Base-by-base conservation (phyloP, 371 early-diverging fungal species). In the Mortierella polycephala region DNA sequence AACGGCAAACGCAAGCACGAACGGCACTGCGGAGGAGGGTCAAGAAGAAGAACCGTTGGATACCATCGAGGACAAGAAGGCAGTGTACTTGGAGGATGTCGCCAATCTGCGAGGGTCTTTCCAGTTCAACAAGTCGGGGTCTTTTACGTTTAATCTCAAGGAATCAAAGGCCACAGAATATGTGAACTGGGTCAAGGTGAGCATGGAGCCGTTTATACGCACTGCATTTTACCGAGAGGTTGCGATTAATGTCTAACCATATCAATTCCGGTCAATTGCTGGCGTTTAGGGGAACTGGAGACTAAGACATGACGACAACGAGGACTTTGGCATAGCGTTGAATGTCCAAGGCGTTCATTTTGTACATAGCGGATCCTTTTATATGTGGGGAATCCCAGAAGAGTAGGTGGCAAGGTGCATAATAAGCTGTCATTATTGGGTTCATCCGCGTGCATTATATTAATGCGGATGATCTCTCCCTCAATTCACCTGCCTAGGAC, bases 341-440 rank as follows among this genome's bases (percentile, higher is more conserved):
- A 73, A 75, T 55, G 85, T 87, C 39, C 87, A 85, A 47, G 89
- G 89, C 20, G 77, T 88, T 23, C 89, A 89, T 62, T 88, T 85
- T 62, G 77, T 87, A 23, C 75, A 69, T 18, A 86, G 87, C 56
- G 89, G 89, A n/a, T 79, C 88, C 1, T 65, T 89, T 21, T 89
- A 85, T 54, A 70, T 89, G 66, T 82, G 86, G 75, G 87, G 83
- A 2, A 87, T 83, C 37, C 86, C 87, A 14, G 85, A 87, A 49
- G 81, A 85, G 88, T 89, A 83, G 63, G 72, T 44, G 12, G 39
- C n/a, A 16, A 9, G 21, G 12, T 13, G 12, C 23, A 12, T 8
- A n/a, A 10, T 2, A 3, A 12, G n/a, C 5, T 7, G 50, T 45
- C 39, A 42, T 16, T 7, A 18, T 5, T 5, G 3, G 18, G n/a